phyloP scores from a whole-genome alignment of 768 basidiomycete species.

The Lactarius indigo region DNA sequence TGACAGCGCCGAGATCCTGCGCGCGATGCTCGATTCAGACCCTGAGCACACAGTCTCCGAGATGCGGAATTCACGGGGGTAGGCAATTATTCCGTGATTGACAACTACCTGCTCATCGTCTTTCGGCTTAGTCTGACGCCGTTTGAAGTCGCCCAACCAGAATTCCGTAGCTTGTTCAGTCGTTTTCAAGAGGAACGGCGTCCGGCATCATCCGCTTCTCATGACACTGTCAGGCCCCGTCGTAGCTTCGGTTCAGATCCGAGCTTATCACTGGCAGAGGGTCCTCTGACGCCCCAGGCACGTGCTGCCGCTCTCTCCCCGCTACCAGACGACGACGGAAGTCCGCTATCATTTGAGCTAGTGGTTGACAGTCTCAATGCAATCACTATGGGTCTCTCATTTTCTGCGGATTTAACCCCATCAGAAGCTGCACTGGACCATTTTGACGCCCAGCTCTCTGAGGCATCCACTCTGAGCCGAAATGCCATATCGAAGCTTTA shows the following conservation, averaged over 20 bases:
- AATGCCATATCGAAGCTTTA: slow-evolving; percentile 51
- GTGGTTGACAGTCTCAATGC: slow-evolving; percentile 54
- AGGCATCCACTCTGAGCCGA: slow-evolving; percentile 45
- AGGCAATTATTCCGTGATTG: slow-evolving; percentile 29
- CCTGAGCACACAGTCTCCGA: slow-evolving; percentile 50
- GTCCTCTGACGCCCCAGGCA: slow-evolving; percentile 6
- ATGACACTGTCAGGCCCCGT: slow-evolving; percentile 44
- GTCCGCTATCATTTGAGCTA: slow-evolving; percentile 37
- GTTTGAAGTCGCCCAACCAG: slow-evolving; percentile 61
- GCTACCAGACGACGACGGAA: slow-evolving; percentile 38
- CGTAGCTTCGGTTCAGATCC: slow-evolving; percentile 46
- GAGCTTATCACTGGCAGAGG: slow-evolving; percentile 43
- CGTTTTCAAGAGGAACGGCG: slow-evolving; percentile 46
- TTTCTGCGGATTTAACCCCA: slow-evolving; percentile 33
- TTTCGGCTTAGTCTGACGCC: slow-evolving; percentile 54
- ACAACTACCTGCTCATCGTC: slow-evolving; percentile 1
- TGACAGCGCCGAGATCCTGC: slow-evolving; percentile 56
- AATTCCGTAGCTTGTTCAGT: slow-evolving; percentile 62
- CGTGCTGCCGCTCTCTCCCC: slow-evolving; percentile 18
- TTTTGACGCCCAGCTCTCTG: slow-evolving; percentile 45
- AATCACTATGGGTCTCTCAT: slow-evolving; percentile 39
- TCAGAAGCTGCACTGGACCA: slow-evolving; percentile 39
- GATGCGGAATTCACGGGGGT: slow-evolving; percentile 71
- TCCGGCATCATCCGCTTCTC: slow-evolving; percentile 51
- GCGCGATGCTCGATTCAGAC: slow-evolving; percentile 65